These are phyloP conservation scores for Haberlea rhodopensis DNA, from an alignment of 257 asterid species.

Conservation along the genomic window DNA sequence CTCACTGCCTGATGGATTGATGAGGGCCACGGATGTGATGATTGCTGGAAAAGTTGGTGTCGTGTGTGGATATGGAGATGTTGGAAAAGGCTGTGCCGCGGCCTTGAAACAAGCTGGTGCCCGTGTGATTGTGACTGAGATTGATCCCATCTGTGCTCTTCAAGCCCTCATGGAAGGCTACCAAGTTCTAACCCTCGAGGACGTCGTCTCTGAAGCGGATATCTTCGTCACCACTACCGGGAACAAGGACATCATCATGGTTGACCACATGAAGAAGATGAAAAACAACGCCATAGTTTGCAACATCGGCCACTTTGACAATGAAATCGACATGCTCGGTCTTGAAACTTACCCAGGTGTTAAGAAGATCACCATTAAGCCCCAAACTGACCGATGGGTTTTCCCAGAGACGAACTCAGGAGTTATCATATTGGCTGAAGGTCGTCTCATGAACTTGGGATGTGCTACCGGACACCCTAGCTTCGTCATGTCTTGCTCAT, in stretches of 20 bases:
- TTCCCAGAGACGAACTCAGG: background rate
- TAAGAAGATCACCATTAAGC: conserved; percentile 42
- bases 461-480: conserved; percentile 55
- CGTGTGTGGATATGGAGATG: background rate
- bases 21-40: background rate
- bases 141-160: background rate
- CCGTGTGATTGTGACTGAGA: background rate
- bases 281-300: background rate
- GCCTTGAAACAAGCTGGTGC: background rate
- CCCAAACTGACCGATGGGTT: conserved; percentile 42
- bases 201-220: background rate
- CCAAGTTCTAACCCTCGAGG: background rate
- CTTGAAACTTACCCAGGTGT: background rate
- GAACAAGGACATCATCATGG: background rate
- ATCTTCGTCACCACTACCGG: background rate
- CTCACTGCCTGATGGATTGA: background rate
- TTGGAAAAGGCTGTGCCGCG: background rate
- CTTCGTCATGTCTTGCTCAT: conserved; percentile 51
- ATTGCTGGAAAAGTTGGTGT: background rate
- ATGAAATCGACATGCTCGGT: background rate
- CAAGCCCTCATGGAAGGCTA: background rate
- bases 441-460: conserved; percentile 60
- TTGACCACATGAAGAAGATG: background rate
- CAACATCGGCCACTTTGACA: background rate
- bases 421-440: conserved; percentile 18